Evolutionary conservation across 768 basidiomycete genomes (phyloP).

Genomic region (Termitomyces sp.): DNA sequence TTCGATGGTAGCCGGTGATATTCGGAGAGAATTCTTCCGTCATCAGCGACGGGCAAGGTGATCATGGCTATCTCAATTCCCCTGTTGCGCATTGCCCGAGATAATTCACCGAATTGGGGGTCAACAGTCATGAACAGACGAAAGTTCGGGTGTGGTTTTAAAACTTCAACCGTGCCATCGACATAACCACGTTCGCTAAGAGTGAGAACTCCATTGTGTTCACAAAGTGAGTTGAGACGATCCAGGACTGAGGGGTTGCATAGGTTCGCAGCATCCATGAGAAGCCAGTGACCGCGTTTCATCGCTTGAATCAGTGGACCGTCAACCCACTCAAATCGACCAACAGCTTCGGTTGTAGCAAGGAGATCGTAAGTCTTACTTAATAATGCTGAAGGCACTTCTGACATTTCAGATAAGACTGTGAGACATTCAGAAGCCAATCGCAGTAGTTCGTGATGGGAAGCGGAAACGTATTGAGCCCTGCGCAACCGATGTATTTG

Average conservation of each 20-base stretch:
- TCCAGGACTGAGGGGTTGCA: conserved; percentile 96
- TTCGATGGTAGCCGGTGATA: conserved; percentile 40
- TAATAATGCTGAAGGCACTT: conserved; percentile 11
- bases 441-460: conserved; percentile 8
- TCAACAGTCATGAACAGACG: conserved; percentile 93
- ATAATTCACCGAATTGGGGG: conserved; percentile 87
- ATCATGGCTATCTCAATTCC: conserved; percentile 78
- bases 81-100: conserved; percentile 97
- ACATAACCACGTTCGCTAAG: conserved; percentile 88
- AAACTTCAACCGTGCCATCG: conserved; percentile 63
- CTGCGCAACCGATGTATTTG: conserved; percentile 16
- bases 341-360: conserved; percentile 23
- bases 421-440: conserved; percentile 13
- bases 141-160: conserved; percentile 85
- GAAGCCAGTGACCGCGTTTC: conserved; percentile 82
- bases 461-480: conserved; percentile 9
- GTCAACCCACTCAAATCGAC: conserved; percentile 91
- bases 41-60: conserved; percentile 32
- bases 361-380: conserved; percentile 18
- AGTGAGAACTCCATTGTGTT: conserved; percentile 74
- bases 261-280: conserved; percentile 89
- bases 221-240: conserved; percentile 93
- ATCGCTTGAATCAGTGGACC: conserved; percentile 86
- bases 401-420: background rate
- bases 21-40: conserved; percentile 38